These are phyloP conservation scores for Cylindrodendrum hubeiense DNA, from an alignment of 2,329 filamentous ascomycete genomes.

Conservation along the genomic window DNA sequence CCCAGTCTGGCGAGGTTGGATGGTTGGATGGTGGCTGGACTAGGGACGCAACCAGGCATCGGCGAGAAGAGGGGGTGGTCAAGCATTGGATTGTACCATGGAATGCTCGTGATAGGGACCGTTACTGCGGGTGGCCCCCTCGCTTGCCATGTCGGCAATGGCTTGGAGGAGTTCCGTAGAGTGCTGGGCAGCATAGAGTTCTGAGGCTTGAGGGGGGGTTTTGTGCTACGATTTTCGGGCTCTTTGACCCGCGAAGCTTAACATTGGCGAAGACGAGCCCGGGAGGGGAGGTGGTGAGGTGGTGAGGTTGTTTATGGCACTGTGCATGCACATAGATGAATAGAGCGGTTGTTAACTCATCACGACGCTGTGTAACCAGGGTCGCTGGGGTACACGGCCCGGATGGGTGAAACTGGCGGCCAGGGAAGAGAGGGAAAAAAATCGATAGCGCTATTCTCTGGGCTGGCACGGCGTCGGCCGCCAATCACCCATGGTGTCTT, in stretches of 20 bases:
- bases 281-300: neutral
- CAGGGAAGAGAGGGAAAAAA: slow-evolving; percentile 2
- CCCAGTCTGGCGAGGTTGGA: slow-evolving; percentile 8
- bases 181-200: slow-evolving; percentile 18
- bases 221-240: slow-evolving; percentile 1
- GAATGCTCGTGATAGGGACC: slow-evolving; percentile 19
- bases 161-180: neutral
- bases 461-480: slow-evolving; percentile 9
- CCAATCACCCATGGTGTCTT: slow-evolving; percentile 18
- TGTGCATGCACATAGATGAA: slow-evolving; percentile 2
- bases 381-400: slow-evolving; percentile 7
- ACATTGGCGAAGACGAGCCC: neutral
- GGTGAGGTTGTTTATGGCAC: neutral
- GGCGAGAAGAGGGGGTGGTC: neutral
- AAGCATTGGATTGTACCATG: slow-evolving; percentile 8
- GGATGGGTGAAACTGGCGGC: neutral
- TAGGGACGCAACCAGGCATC: slow-evolving; percentile 6
- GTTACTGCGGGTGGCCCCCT: slow-evolving; percentile 3
- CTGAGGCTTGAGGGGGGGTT: slow-evolving; percentile 7
- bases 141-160: slow-evolving; percentile 4
- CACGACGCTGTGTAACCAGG: slow-evolving; percentile 16
- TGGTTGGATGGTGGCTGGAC: slow-evolving; percentile 10
- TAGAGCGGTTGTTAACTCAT: slow-evolving; percentile 10
- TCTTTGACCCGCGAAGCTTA: slow-evolving; percentile 10
- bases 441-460: slow-evolving; percentile 14